Base-by-base conservation (phyloP, 108 stramenopile genomes). In the Seminavis robusta region DNA sequence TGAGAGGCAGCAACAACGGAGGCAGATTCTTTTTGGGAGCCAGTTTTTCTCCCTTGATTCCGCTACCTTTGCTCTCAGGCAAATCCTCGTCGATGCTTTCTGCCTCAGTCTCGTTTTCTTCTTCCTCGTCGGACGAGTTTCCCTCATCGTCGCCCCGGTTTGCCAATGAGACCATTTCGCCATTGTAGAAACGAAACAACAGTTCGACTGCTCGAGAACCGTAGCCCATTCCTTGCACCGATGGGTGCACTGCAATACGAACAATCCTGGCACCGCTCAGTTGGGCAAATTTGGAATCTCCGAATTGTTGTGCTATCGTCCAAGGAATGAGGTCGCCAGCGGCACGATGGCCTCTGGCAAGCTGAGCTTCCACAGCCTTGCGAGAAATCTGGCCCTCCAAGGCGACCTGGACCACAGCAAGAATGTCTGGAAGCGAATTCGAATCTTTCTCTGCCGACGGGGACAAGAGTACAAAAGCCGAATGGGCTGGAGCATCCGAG, bases 231-330 rank as follows among this genome's bases (percentile, higher is more conserved):
- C 90, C 74, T 63, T 97, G 97, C 5, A 95, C 95, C 11, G 92
- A 92, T 5, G 97, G 96, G 65, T 98, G 96, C 5, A 95, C 92
- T n/a, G 99, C 99, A 24, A 99, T 85, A 17, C 99, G 83, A 24
- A 99, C 99, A 37, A 99, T 66, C 13, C 99, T 74, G 4, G 97
- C 99, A 25, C 99, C 99, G 42, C 88, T 90, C 52, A 98, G 69
- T 47, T 88, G 80, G 8, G 95, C 95, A 64, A 98, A 95, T 30
- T 92, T 92, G 10, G 80, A 74, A 80, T 98, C 99, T 38, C 97
- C 94, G 79, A 98, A 99, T 69, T 99, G 99, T 64, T 99, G 99
- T 30, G 92, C 80, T 42, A 99, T 75, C n/a, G 96, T 99, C 99
- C 99, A 99, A 3, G 99, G 99, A 63, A 99, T 97, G 34, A 99